Evolutionary conservation across 768 basidiomycete genomes (phyloP).

Genomic region (Rhodosporidiobolus odoratus): DNA sequence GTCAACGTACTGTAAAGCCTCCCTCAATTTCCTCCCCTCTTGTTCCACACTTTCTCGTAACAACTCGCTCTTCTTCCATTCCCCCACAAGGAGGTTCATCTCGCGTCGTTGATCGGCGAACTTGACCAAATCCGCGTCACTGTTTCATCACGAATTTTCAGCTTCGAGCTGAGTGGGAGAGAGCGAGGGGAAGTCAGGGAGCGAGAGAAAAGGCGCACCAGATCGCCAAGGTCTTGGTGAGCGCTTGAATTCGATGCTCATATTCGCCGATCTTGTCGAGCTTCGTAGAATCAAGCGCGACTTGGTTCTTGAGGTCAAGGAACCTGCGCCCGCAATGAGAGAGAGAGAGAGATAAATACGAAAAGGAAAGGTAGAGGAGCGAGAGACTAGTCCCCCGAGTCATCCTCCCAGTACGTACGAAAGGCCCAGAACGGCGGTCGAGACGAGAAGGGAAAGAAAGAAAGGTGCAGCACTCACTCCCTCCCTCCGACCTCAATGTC

Average conservation of each 20-base stretch:
- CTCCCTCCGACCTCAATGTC: slow-evolving; percentile 46
- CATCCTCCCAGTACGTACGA: not conserved
- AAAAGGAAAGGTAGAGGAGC: too few relatives aligned
- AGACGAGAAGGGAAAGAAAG: not conserved
- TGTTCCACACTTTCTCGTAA: slow-evolving; percentile 21
- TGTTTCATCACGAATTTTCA: not conserved
- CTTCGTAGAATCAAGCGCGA: slow-evolving; percentile 73
- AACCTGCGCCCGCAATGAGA: slow-evolving; percentile 48
- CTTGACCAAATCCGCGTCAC: slow-evolving; percentile 33
- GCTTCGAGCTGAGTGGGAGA: not conserved
- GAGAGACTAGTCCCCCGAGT: too few relatives aligned
- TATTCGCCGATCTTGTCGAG: slow-evolving; percentile 75
- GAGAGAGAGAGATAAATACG: not conserved
- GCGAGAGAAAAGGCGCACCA: slow-evolving; percentile 56
- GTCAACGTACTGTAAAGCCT: slow-evolving; percentile 6
- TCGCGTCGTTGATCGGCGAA: slow-evolving; percentile 30
- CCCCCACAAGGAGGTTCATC: slow-evolving; percentile 29
- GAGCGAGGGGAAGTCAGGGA: not conserved
- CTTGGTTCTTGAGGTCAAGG: slow-evolving; percentile 66
- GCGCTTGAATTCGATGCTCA: slow-evolving; percentile 77
- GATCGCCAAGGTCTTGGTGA: slow-evolving; percentile 65
- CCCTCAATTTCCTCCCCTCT: slow-evolving; percentile 4
- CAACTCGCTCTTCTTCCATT: slow-evolving; percentile 31
- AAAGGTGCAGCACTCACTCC: slow-evolving; percentile 42
- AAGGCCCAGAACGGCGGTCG: not conserved